These are phyloP conservation scores for Yamadazyma trypodendri DNA, from an alignment of 1,139 yeast genomes.

Conservation along the genomic window DNA sequence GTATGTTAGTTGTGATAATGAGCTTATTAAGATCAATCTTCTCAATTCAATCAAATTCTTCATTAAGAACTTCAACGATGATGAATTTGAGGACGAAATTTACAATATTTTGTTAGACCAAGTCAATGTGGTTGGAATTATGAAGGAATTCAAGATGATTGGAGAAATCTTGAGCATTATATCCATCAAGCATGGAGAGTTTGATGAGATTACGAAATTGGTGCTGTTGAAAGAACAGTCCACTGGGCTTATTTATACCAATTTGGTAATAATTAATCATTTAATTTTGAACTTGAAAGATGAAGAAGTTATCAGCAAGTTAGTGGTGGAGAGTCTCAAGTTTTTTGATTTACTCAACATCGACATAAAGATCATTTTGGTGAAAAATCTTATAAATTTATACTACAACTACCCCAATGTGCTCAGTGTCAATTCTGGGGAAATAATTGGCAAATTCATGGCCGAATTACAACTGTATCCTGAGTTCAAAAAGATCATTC, in stretches of 20 bases:
- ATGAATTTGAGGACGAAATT: conserved; percentile 9
- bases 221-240: conserved; percentile 14
- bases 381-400: conserved; percentile 16
- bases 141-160: conserved; percentile 26
- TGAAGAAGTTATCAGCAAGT: conserved; percentile 13
- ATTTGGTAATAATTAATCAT: conserved; percentile 34
- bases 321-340: conserved; percentile 16
- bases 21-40: conserved; percentile 8
- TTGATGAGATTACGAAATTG: conserved; percentile 18
- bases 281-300: conserved; percentile 18
- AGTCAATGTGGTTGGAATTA: conserved; percentile 9
- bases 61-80: conserved; percentile 10
- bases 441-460: conserved; percentile 45
- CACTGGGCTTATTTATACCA: conserved; percentile 26
- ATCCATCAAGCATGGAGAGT: conserved; percentile 16
- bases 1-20: conserved; percentile 10
- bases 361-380: conserved; percentile 39
- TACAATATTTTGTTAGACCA: conserved; percentile 12
- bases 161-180: conserved; percentile 34
- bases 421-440: conserved; percentile 56
- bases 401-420: conserved; percentile 58
- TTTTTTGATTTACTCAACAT: conserved; percentile 27
- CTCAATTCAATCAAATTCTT: conserved; percentile 12
- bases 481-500: conserved; percentile 62
- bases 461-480: conserved; percentile 57